Base-by-base conservation (phyloP, 306 rosid species). In the Cucumis hystrix region DNA sequence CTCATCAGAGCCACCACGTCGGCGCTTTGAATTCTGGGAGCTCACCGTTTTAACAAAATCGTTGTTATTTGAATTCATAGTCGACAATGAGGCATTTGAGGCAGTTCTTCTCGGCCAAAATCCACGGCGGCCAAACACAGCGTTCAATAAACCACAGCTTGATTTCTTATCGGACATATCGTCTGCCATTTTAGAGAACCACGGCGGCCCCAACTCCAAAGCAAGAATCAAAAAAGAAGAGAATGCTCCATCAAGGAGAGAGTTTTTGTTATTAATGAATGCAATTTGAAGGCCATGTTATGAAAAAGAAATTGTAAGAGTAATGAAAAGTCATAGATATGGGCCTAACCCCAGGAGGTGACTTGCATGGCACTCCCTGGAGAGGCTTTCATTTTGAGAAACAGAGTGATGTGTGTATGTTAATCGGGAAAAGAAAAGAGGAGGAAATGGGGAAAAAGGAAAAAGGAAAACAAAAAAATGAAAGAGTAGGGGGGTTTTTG, bases 101-200 rank as follows among this genome's bases (percentile, higher is more conserved):
- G 82, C 47, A 16, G 87, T 7, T 83, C 67, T 82, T 8, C 84
- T 83, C 4, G 84, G 79, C 90, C 89, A 81, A 7, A 76, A 8
- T 23, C 75, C 49, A 8, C 75, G 69, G 25, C 89, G 67, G 8
- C 98, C 91, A 20, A 94, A 90, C 73, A 91, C 89, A 3, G 90
- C 87, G 30, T 72, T 85, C 16, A 94, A n/a, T 4, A 94, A 67
- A 10, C 98, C 92, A 79, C 98, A 91, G 14, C 94, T 85, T 4
- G 82, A 61, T 91, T 63, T 91, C 80, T 77, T 86, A 23, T 90
- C 92, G 37, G 86, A 85, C 10, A 85, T 84, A 81, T n/a, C 62
- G 59, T 85, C 89, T 54, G 84, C 94, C 97, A 93, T 93, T 85
- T 43, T 51, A 5, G 12, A 51, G 5, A 18, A 18, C 20, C 66